A percentile compares a stretch with the other conserved stretches of the same genome.
phyloP scores from a whole-genome alignment of 495 filamentous ascomycete species.

The Tuber microsphaerosporum region DNA sequence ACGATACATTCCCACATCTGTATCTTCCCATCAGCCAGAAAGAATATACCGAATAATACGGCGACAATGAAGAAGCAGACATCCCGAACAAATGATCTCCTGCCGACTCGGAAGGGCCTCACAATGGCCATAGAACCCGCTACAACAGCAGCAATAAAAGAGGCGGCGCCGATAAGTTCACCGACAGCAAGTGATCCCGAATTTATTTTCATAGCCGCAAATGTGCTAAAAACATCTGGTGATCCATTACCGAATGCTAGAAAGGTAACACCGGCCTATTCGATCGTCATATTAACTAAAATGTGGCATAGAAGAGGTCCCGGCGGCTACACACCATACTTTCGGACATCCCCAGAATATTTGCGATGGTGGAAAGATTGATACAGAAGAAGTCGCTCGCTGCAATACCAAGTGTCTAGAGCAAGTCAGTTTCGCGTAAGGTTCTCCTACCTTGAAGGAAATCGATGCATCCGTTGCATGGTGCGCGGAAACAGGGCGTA shows the following conservation, averaged over 20 bases:
- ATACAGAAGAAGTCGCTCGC: constrained; percentile 97
- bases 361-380: constrained; percentile 86
- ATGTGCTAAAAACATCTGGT: constrained; percentile 96
- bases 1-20: constrained; percentile 77
- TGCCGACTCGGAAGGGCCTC: constrained; percentile 81
- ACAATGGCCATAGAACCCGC: constrained; percentile 97
- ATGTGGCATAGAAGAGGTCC: not conserved
- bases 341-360: constrained; percentile 83
- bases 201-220: constrained; percentile 93
- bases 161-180: constrained; percentile 88
- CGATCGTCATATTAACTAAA: not conserved
- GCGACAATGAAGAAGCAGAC: constrained; percentile 89
- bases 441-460: not conserved
- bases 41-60: constrained; percentile 76
- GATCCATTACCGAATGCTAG: constrained; percentile 98
- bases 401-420: constrained; percentile 84
- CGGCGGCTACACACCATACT: constrained; percentile 51
- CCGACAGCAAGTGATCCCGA: constrained; percentile 93
- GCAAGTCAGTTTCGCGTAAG: not conserved
- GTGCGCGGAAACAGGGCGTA: constrained; percentile 6
- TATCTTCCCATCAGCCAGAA: constrained; percentile 77
- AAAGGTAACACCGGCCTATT: constrained; percentile 79
- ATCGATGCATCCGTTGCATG: not conserved
- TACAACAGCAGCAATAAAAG: constrained; percentile 94
- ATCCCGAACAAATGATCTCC: constrained; percentile 83